Conservation (phyloP, 805 yeast species). For the Yueomyces sinensis region DNA sequence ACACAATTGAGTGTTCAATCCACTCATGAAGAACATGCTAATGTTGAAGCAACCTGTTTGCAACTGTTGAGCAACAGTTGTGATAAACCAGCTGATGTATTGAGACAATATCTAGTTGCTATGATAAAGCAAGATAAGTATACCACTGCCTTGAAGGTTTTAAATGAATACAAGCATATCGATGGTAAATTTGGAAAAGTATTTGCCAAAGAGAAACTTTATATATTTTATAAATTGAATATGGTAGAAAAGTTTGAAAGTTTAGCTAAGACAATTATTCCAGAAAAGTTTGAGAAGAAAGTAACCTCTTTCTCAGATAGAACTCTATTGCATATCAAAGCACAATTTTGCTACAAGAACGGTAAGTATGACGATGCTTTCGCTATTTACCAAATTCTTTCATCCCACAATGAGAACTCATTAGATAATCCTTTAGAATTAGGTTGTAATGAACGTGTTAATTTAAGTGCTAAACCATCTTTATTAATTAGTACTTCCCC, state of each 20-base stretch:
- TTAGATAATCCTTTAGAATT: slow-evolving; percentile 37
- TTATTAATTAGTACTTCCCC: neutral
- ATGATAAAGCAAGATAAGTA: slow-evolving; percentile 56
- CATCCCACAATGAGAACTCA: slow-evolving; percentile 24
- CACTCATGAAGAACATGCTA: slow-evolving; percentile 15
- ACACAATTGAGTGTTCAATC: slow-evolving; percentile 20
- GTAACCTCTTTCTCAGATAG: slow-evolving; percentile 13
- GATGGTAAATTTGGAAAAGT: slow-evolving; percentile 23
- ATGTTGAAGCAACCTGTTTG: slow-evolving; percentile 17
- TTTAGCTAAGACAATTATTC: slow-evolving; percentile 1
- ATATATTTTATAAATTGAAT: slow-evolving; percentile 47
- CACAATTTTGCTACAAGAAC: slow-evolving; percentile 37
- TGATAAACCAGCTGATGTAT: slow-evolving; percentile 8
- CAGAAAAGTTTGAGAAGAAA: slow-evolving; percentile 4
- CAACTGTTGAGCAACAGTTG: slow-evolving; percentile 13
- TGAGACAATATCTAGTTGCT: slow-evolving; percentile 41
- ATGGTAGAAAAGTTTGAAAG: slow-evolving; percentile 21
- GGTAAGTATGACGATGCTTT: slow-evolving; percentile 42
- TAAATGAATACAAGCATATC: slow-evolving; percentile 27
- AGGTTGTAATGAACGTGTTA: slow-evolving; percentile 57
- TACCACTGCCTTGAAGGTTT: slow-evolving; percentile 33
- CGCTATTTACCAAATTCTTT: slow-evolving; percentile 35
- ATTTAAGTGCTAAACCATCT: slow-evolving; percentile 33
- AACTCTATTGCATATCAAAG: slow-evolving; percentile 36
- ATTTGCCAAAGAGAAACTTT: slow-evolving; percentile 41